Conservation (phyloP, 2,329 filamentous ascomycete species). For the Harringtonia aguacate region DNA sequence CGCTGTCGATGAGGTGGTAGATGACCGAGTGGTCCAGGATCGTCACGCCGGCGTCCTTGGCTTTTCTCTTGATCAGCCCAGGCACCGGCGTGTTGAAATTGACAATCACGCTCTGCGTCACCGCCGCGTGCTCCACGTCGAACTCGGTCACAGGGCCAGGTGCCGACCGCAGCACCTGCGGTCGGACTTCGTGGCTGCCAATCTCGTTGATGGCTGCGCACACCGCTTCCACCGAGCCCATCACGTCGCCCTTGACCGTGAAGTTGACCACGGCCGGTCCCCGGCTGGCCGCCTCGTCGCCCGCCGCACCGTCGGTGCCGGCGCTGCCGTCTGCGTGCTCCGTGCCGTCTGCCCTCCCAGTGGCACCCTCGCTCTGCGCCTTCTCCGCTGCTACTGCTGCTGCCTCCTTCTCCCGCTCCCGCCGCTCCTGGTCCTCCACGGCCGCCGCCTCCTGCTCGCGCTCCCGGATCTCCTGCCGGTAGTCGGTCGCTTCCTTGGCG, state of each 20-base stretch:
- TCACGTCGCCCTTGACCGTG: constrained; percentile 85
- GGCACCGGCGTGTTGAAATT: constrained; percentile 75
- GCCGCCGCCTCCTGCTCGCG: constrained; percentile 67
- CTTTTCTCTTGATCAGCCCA: constrained; percentile 55
- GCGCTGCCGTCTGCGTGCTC: constrained; percentile 21
- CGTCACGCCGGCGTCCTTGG: constrained; percentile 59
- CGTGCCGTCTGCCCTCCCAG: constrained; percentile 20
- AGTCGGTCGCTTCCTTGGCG: constrained; percentile 67
- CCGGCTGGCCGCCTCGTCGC: constrained; percentile 1
- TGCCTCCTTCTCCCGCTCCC: constrained; percentile 43
- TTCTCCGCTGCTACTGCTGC: constrained; percentile 33
- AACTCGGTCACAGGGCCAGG: constrained; percentile 75
- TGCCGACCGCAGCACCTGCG: constrained; percentile 64
- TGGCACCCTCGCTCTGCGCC: constrained; percentile 49
- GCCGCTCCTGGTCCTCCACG: constrained; percentile 62
- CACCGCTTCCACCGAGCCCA: constrained; percentile 87
- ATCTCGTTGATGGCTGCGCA: constrained; percentile 64
- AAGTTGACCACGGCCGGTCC: constrained; percentile 58
- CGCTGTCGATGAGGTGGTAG: constrained; percentile 67
- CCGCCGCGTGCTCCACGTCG: constrained; percentile 79
- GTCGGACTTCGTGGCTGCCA: constrained; percentile 73
- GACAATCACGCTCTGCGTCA: constrained; percentile 65
- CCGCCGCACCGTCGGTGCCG: not conserved
- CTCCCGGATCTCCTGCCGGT: constrained; percentile 62
- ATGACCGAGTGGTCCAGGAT: constrained; percentile 84